Evolutionary conservation across 129 eudicot genomes (phyloP), one percentile per base, ranked within the genome.

Genomic region (Glebionis coronaria): DNA sequence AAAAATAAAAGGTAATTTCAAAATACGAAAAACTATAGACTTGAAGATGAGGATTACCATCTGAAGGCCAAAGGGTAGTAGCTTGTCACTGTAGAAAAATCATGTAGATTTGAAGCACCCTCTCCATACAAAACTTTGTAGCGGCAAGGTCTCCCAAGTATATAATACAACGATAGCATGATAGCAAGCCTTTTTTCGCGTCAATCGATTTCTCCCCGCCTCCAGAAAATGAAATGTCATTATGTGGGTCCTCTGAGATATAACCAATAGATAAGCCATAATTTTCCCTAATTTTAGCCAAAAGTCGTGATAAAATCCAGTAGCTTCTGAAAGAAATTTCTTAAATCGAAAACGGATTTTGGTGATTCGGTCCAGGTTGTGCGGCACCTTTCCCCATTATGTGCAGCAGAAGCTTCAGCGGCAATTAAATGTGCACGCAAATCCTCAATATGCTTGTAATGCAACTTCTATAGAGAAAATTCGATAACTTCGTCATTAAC

Each of bases 1-100:
- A 25, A 6, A 29, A 19, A 61, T 49, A 56, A 51, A 0, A 31
- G 40, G 7, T 31, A 31, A 31, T 2, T 9, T 53, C 8, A 27
- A 49, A 25, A 11, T 3, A 15, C 45, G 6, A n/a, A 45, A 19
- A 45, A 56, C 15, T 25, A 8, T 23, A 64, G 15, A 86, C 98
- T 97, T 93, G 98, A 81, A 89, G 97, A 75, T 93, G 97, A 8
- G 98, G 97, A 76, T 93, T 93, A 47, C 98, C 98, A 77, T 80
- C 84, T 29, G 97, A 93, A n/a, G n/a, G n/a, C n/a, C n/a, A n/a
- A n/a, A n/a, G n/a, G n/a, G n/a, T n/a, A n/a, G n/a, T n/a, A n/a
- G n/a, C n/a, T n/a, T n/a, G n/a, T n/a, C n/a, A n/a, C n/a, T n/a
- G n/a, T n/a, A n/a, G n/a, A n/a, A n/a, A n/a, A n/a, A n/a, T n/a